Percentiles rank a stretch among this genome's conserved stretches.
Evolutionary conservation across 139 green algal species (phyloP).

Genomic region (Tetraselmis chui): DNA sequence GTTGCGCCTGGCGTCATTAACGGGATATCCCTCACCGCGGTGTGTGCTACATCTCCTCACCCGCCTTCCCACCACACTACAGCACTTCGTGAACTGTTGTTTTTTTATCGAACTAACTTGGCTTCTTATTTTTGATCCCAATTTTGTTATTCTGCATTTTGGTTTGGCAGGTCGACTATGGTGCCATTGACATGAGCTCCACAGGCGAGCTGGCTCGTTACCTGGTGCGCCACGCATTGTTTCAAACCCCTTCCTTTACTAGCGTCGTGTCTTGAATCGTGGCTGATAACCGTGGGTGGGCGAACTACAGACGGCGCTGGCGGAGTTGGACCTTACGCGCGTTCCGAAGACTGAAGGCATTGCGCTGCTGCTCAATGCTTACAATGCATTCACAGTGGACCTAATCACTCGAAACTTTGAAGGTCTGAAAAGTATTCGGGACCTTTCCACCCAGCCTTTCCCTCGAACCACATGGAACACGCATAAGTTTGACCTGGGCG

Average conservation of each 20-base stretch:
- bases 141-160: too few relatives aligned
- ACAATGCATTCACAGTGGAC: slow-evolving; percentile 10
- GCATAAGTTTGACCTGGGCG: not conserved
- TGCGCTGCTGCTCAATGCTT: slow-evolving; percentile 4
- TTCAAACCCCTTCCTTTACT: too few relatives aligned
- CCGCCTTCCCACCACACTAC: too few relatives aligned
- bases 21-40: not conserved
- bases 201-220: not conserved
- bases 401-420: not conserved
- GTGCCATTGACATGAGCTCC: not conserved
- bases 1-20: not conserved
- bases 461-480: not conserved
- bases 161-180: not conserved
- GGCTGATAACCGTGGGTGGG: too few relatives aligned
- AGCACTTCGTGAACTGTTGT: too few relatives aligned
- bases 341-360: not conserved
- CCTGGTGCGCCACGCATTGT: too few relatives aligned
- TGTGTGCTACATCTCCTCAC: too few relatives aligned
- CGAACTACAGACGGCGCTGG: not conserved
- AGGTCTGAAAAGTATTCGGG: not conserved
- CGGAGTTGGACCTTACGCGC: not conserved
- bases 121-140: too few relatives aligned
- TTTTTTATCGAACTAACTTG: too few relatives aligned
- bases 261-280: too few relatives aligned
- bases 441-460: not conserved